Percentiles rank a stretch among this genome's conserved stretches.
Evolutionary conservation across 306 rosid species (phyloP).

Genomic region (Gastrolobium villosum): DNA sequence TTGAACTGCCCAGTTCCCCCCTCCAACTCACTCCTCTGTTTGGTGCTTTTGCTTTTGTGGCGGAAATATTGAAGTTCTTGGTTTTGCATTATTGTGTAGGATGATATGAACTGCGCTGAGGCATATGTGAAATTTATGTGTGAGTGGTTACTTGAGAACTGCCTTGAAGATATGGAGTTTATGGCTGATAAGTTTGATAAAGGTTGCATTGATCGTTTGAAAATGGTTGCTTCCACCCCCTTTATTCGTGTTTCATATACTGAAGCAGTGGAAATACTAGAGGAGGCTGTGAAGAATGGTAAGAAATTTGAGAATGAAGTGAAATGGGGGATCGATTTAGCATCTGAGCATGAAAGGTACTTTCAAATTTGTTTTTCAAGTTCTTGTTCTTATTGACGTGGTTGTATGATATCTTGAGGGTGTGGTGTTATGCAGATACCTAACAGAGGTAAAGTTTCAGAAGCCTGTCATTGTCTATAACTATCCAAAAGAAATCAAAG

Average conservation of each 20-base stretch:
- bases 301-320: conserved; percentile 92
- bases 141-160: conserved; percentile 91
- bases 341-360: conserved; percentile 97
- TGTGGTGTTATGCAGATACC: conserved; percentile 66
- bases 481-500: conserved; percentile 94
- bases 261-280: conserved; percentile 85
- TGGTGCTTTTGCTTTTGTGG: conserved; percentile 37
- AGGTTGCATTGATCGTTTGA: conserved; percentile 83
- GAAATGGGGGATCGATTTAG: conserved; percentile 95
- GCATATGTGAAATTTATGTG: conserved; percentile 87
- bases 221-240: conserved; percentile 86
- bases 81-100: conserved; percentile 59
- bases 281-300: conserved; percentile 81
- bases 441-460: conserved; percentile 87
- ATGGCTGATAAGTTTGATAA: conserved; percentile 85
- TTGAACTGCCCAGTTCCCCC: background rate
- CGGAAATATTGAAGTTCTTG: conserved; percentile 21
- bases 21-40: background rate
- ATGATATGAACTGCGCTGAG: conserved; percentile 98
- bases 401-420: conserved; percentile 37
- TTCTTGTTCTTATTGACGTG: conserved; percentile 29
- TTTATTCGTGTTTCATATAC: conserved; percentile 80
- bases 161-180: conserved; percentile 92
- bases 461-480: conserved; percentile 95
- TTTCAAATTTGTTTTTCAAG: conserved; percentile 10